phyloP scores from a whole-genome alignment of 2,329 filamentous ascomycete species.

The Cercospora beticola region DNA sequence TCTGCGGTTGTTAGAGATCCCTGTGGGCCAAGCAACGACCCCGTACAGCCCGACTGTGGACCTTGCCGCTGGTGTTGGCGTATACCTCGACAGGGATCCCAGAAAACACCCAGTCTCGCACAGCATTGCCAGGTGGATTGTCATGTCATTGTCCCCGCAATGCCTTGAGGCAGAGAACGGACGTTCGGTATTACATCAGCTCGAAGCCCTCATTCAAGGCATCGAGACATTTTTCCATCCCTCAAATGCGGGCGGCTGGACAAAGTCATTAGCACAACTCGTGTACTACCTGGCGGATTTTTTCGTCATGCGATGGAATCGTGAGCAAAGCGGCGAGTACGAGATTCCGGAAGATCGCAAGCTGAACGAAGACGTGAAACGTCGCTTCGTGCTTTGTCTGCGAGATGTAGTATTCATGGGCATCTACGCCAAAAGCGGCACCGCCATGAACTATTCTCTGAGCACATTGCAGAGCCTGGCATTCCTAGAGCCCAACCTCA shows the following conservation, averaged over 20 bases:
- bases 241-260: constrained; percentile 92
- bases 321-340: constrained; percentile 89
- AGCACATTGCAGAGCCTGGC: constrained; percentile 86
- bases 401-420: constrained; percentile 97
- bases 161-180: constrained; percentile 69
- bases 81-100: constrained; percentile 87
- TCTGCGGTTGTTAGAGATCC: constrained; percentile 86
- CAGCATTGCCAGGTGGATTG: constrained; percentile 87
- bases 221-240: constrained; percentile 99
- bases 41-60: constrained; percentile 82
- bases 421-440: constrained; percentile 91
- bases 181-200: constrained; percentile 72
- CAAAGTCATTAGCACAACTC: constrained; percentile 82
- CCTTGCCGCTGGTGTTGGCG: constrained; percentile 74
- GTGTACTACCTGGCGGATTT: constrained; percentile 92
- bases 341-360: constrained; percentile 76
- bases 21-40: constrained; percentile 91
- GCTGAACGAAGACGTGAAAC: constrained; percentile 78
- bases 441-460: constrained; percentile 87
- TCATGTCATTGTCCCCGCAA: constrained; percentile 85
- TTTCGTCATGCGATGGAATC: constrained; percentile 96
- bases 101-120: constrained; percentile 91
- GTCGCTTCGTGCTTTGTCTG: constrained; percentile 82
- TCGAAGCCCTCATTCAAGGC: constrained; percentile 90
- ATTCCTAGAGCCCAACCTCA: constrained; percentile 85